Base-by-base conservation (phyloP, 495 filamentous ascomycete species). In the Lophiotrema nucula region DNA sequence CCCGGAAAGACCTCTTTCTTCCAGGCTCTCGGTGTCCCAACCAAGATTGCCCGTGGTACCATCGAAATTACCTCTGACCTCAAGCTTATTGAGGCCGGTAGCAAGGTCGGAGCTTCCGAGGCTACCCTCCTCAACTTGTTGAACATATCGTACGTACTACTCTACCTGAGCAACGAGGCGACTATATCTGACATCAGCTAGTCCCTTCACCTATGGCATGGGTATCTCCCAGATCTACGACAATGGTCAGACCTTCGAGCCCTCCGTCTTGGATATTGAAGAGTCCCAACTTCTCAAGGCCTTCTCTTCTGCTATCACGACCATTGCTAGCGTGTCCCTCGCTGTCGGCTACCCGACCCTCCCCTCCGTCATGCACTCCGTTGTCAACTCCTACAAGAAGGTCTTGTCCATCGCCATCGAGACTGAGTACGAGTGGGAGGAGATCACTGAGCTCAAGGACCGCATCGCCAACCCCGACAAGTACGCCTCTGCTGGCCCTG, bases 1-100 rank as follows among this genome's bases (percentile, higher is more conserved):
- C 93, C 93, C 73, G 93, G 93, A 78, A 99, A 99, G 87, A 99
- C 93, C 68, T 96, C 93, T 68, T 99, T 99, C 91, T 99, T 99
- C 90, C 93, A 99, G 84, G 93, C 93, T 72, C 95, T 99, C 75
- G 93, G 93, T 88, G 90, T 99, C 76, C 93, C 93, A 73, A 99
- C 93, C 81, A 99, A 99, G 88, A 99, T 99, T 79, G 93, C 93
- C 70, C 95, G 93, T 95, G 93, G 93, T 91, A 99, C 93, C 80
- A 97, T 99, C 75, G 93, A 99, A 92, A 99, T 99, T 76, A 96
- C 91, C 51, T 84, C 87, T 68, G 93, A 99, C 71, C 81, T 99
- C 71, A 97, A 96, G 88, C 87, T 99, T 69, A 87, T 97, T 77
- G 90, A 96, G 80, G 85, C 89, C 59, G 87, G 87, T 54, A 79